Base-by-base conservation (phyloP, 73 alveolate species). In the Paramecium caudatum region DNA sequence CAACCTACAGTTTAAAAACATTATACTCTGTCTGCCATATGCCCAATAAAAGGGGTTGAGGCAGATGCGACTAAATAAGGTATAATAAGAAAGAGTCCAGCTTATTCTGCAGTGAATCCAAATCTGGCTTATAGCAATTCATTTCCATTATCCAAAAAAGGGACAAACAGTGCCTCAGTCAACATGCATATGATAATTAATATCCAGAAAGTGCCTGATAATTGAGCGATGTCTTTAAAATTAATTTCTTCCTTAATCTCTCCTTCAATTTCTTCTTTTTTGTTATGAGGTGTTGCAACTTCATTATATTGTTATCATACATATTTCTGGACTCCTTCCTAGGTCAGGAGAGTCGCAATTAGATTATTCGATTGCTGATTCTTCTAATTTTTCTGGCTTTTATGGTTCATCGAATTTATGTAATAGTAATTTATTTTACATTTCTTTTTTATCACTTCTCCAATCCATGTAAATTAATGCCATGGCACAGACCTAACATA, bases 11-110 rank as follows among this genome's bases (percentile, higher is more conserved):
- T 41, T 12, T 7, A 13, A 41, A 8, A 74, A 41, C 43, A 19
- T 23, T 95, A 96, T 36, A 95, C 91, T 47, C 47, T 82, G 85
- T 95, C 98, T 19, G 88, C 70, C 25, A 93, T 34, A 0, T 82
- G 21, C 19, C 99, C 99, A 17, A 96, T 47, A 46, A 93, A 47
- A 0, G 99, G 99, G 49, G 97, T 94, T 2, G 90, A 78, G 47
- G 91, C 93, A 3, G 98, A 96, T 17, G 97, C 86, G 34, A 96
- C 91, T 45, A 93, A 46, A 70, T 90, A 96, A 12, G 98, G 96
- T 48, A 94, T 93, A 33, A 94, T 91, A 47, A 94, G 81, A 10
- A 93, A 86, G 21, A 39, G 15, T 23, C 96, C 97, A 19, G 97
- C 96, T 5, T 83, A 69, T 12, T 82, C 90, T n/a, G 85, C 90